Evolutionary conservation across 75 land plant species (phyloP).

Genomic region (Pseudotsuga menziesii): DNA sequence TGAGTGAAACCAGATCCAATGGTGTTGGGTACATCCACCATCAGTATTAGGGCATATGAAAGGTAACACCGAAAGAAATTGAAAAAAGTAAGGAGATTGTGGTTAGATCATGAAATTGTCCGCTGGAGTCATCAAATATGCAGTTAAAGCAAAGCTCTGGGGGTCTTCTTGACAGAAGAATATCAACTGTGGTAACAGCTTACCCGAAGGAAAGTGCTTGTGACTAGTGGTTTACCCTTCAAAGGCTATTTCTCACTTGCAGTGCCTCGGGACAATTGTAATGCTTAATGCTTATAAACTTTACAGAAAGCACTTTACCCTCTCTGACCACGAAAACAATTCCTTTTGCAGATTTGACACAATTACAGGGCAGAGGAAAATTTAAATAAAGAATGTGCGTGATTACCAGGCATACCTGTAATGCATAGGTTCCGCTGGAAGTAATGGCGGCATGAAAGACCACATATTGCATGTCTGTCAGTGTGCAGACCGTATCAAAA

Average conservation of each 20-base stretch:
- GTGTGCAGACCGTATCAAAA: slow-evolving; percentile 86
- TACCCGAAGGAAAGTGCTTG: not conserved
- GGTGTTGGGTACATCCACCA: not conserved
- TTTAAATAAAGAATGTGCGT: not conserved
- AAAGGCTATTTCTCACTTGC: not conserved
- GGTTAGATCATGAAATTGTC: not conserved
- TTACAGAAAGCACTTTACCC: not conserved
- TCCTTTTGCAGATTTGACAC: not conserved
- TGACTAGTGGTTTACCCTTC: not conserved
- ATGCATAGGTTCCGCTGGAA: slow-evolving; percentile 44
- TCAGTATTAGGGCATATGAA: not conserved
- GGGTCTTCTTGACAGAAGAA: not conserved
- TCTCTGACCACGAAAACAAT: too few relatives aligned
- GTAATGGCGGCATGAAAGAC: slow-evolving; percentile 72
- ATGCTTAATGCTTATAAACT: too few relatives aligned
- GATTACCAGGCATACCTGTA: slow-evolving; percentile 41
- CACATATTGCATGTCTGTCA: slow-evolving; percentile 90
- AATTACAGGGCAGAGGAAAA: not conserved
- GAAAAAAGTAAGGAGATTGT: not conserved
- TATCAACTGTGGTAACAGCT: not conserved
- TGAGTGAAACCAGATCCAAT: not conserved
- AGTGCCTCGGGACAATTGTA: too few relatives aligned
- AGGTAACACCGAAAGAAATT: not conserved
- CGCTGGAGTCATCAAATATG: not conserved
- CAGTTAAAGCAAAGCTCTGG: not conserved